Evolutionary conservation across 768 basidiomycete species (phyloP).

Genomic region (Pholiota conissans): DNA sequence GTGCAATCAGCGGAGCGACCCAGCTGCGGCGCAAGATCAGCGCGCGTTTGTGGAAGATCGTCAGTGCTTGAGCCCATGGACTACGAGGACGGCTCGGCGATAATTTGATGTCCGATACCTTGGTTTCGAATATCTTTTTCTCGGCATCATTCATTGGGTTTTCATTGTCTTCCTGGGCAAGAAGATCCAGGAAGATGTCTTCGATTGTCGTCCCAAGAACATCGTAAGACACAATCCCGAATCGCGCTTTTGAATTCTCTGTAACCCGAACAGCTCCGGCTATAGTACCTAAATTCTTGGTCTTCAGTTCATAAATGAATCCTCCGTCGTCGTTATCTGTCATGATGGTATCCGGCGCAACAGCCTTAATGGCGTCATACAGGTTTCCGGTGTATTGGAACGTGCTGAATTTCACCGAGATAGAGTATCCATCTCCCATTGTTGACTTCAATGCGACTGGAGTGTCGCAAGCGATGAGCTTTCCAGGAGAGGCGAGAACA

Average conservation of each 20-base stretch:
- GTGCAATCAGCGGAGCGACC: conserved; percentile 58
- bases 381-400: neutral
- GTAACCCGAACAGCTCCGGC: neutral
- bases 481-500: conserved; percentile 74
- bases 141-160: neutral
- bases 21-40: conserved; percentile 67
- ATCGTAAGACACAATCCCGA: conserved; percentile 55
- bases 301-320: neutral
- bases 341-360: neutral
- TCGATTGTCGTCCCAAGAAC: conserved; percentile 76
- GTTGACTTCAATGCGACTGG: conserved; percentile 71
- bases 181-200: conserved; percentile 77
- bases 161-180: conserved; percentile 44
- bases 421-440: conserved; percentile 71
- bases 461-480: conserved; percentile 68
- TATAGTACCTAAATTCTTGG: neutral
- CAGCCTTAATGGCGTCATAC: neutral
- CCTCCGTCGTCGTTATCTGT: neutral
- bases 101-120: conserved; percentile 8
- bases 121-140: conserved; percentile 17
- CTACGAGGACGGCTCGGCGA: conserved; percentile 16
- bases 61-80: conserved; percentile 66
- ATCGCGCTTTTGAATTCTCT: conserved; percentile 25
- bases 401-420: conserved; percentile 48
- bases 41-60: conserved; percentile 71